Evolutionary conservation across 2,329 filamentous ascomycete genomes (phyloP).

Genomic region (Xylariales sp.): DNA sequence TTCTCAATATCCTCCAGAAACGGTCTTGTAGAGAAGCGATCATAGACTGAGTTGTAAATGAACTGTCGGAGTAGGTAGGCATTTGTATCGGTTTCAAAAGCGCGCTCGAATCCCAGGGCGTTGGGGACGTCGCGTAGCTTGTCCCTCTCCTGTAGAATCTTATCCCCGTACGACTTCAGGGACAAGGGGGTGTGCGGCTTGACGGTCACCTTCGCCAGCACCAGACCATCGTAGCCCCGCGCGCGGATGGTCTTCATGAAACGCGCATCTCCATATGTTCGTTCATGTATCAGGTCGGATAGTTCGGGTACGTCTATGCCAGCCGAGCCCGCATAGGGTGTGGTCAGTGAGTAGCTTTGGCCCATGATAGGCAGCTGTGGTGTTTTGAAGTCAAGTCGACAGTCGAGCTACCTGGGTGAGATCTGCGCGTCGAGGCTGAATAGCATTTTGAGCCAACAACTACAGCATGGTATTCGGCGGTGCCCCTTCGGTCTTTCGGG

Average conservation of each 20-base stretch:
- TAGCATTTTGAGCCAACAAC: constrained; percentile 13
- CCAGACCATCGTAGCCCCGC: constrained; percentile 82
- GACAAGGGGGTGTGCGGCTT: constrained; percentile 85
- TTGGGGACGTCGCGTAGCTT: constrained; percentile 81
- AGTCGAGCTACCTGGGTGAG: constrained; percentile 20
- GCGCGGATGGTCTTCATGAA: constrained; percentile 97
- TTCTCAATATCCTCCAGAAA: constrained; percentile 98
- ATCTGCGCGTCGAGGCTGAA: constrained; percentile 8
- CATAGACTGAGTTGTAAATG: constrained; percentile 94
- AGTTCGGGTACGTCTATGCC: constrained; percentile 94
- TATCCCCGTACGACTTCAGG: constrained; percentile 72
- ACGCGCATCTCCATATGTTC: constrained; percentile 81
- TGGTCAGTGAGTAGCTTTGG: constrained; percentile 91
- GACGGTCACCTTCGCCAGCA: constrained; percentile 90
- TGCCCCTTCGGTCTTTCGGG: not conserved
- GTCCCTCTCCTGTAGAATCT: constrained; percentile 75
- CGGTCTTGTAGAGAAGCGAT: constrained; percentile 91
- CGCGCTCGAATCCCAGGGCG: constrained; percentile 82
- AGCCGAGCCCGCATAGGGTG: constrained; percentile 84
- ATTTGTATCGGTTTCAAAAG: constrained; percentile 86
- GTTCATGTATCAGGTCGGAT: constrained; percentile 85
- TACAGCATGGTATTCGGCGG: constrained; percentile 2
- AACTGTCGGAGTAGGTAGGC: constrained; percentile 94
- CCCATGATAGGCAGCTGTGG: constrained; percentile 60
- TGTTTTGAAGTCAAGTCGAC: constrained; percentile 8